Evolutionary conservation across 495 filamentous ascomycete species (phyloP).

Genomic region (Xylaria flabelliformis): DNA sequence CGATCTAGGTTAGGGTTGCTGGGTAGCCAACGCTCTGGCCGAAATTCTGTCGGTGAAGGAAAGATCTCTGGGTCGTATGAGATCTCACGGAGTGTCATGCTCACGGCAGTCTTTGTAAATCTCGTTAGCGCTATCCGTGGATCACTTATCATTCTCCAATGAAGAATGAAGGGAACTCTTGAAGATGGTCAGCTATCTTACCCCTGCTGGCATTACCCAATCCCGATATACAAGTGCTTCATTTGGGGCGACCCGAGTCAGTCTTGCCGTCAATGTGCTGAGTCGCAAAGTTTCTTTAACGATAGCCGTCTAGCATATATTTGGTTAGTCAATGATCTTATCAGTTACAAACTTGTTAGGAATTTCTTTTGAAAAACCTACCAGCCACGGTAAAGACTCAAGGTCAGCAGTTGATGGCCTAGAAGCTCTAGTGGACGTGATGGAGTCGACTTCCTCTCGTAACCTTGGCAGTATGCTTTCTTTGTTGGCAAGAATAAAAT

Average conservation of each 20-base stretch:
- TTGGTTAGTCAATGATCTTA: neutral
- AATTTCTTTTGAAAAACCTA: neutral
- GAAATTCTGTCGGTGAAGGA: slow-evolving; percentile 21
- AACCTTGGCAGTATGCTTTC: slow-evolving; percentile 9
- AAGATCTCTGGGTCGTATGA: slow-evolving; percentile 21
- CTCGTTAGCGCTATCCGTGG: neutral
- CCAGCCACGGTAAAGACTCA: slow-evolving; percentile 21
- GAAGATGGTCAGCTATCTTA: neutral
- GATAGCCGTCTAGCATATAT: neutral
- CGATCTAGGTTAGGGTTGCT: slow-evolving; percentile 13
- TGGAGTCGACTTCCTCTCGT: neutral
- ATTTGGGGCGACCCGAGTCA: slow-evolving; percentile 19
- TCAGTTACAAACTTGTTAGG: neutral
- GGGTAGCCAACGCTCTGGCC: slow-evolving; percentile 26
- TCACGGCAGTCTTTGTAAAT: slow-evolving; percentile 18
- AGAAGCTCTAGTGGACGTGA: neutral
- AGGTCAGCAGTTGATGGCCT: slow-evolving; percentile 18
- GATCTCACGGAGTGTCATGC: slow-evolving; percentile 25
- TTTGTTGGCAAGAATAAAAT: slow-evolving; percentile 7
- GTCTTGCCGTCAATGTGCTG: slow-evolving; percentile 5
- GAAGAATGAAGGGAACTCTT: neutral
- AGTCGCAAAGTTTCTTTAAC: slow-evolving; percentile 18
- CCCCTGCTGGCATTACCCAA: slow-evolving; percentile 26
- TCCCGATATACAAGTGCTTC: slow-evolving; percentile 16
- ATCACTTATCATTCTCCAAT: neutral